Evolutionary conservation across 2,329 filamentous ascomycete genomes (phyloP).

Genomic region (Raffaelea ambrosiae): DNA sequence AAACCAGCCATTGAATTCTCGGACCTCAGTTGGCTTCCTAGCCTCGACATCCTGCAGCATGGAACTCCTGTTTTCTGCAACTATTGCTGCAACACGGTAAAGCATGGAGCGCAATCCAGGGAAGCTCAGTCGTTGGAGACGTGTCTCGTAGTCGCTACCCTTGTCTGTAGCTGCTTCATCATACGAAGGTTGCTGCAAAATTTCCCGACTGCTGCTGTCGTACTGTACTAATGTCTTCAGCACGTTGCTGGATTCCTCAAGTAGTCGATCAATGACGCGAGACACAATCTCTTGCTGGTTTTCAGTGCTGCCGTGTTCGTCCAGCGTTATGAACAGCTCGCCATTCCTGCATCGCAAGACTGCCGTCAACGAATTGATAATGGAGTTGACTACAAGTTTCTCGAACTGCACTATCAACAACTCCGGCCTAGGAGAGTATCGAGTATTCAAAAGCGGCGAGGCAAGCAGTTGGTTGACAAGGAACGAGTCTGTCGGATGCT

Average conservation of each 20-base stretch:
- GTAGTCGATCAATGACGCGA: conserved; percentile 54
- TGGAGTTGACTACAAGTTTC: conserved; percentile 71
- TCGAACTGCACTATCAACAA: conserved; percentile 64
- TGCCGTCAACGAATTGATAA: conserved; percentile 80
- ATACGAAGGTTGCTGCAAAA: conserved; percentile 22
- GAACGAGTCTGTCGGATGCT: conserved; percentile 18
- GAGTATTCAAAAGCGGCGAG: conserved; percentile 34
- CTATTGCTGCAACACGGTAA: conserved; percentile 35
- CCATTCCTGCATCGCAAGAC: conserved; percentile 72
- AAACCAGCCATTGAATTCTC: conserved; percentile 45
- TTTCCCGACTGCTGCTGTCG: conserved; percentile 29
- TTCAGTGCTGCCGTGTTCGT: no score
- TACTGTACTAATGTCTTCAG: conserved; percentile 60
- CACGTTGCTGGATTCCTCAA: conserved; percentile 68
- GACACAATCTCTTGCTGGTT: conserved; percentile 14
- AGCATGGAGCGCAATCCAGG: conserved; percentile 35
- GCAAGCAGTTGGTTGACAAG: conserved; percentile 32
- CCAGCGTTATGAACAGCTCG: conserved; percentile 58
- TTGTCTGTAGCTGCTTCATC: no score
- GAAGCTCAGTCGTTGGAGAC: conserved; percentile 40
- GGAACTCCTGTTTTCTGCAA: conserved; percentile 47
- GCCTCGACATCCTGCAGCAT: conserved; percentile 53
- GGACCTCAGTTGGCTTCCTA: conserved; percentile 45
- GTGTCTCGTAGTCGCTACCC: no score
- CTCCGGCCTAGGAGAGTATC: conserved; percentile 29